Evolutionary conservation across 257 asterid species (phyloP).

Genomic region (Perilla frutescens): DNA sequence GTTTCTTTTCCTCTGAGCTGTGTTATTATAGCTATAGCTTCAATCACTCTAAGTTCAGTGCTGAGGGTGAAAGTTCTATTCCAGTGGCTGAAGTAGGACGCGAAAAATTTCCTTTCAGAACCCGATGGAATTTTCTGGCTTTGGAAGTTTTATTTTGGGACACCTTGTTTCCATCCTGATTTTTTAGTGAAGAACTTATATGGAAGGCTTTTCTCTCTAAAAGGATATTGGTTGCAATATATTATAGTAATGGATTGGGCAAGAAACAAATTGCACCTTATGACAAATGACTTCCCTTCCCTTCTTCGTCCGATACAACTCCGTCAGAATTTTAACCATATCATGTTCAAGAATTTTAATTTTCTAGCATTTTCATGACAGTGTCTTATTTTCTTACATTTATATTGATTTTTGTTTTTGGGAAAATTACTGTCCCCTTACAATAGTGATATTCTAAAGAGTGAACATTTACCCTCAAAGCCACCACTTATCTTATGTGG

Average conservation of each 20-base stretch:
- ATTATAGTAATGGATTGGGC: background rate
- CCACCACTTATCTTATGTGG: constrained; percentile 10
- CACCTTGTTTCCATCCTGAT: background rate
- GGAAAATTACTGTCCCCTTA: background rate
- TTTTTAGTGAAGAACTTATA: background rate
- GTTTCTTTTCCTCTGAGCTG: background rate
- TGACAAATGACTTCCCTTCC: background rate
- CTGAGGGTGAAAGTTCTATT: background rate
- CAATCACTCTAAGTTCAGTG: constrained; percentile 10
- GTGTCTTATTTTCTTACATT: background rate
- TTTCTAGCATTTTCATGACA: background rate
- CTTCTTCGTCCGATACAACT: constrained; percentile 4
- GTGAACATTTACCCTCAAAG: constrained; percentile 4
- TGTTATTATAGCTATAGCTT: background rate
- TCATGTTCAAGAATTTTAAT: background rate
- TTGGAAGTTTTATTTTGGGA: background rate
- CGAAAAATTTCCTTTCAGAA: background rate
- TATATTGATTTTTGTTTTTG: background rate
- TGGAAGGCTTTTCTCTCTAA: background rate
- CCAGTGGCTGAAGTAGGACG: constrained; percentile 20
- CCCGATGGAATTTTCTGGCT: background rate
- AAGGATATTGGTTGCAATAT: background rate
- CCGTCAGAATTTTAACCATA: background rate
- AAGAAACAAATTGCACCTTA: background rate
- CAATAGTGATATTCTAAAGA: constrained; percentile 20